phyloP scores from a whole-genome alignment of 441 rosid species.

The Biscutella laevigata region DNA sequence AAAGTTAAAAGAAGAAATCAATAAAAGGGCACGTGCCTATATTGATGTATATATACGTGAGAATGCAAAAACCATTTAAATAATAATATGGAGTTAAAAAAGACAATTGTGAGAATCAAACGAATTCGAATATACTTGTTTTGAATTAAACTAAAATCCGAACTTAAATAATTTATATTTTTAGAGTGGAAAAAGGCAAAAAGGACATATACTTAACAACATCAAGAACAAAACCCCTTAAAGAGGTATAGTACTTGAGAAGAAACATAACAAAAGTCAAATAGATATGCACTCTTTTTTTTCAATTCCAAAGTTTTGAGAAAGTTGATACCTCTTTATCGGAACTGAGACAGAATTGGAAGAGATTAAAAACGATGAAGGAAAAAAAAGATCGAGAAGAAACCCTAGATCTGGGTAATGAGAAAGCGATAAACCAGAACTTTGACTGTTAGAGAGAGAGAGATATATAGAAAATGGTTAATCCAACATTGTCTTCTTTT shows the following conservation, averaged over 20 bases:
- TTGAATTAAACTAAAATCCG: neutral
- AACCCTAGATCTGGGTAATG: slow-evolving; percentile 18
- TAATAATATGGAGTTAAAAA: neutral
- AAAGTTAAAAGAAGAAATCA: neutral
- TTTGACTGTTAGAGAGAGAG: slow-evolving; percentile 9
- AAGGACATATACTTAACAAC: neutral
- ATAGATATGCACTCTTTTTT: no score
- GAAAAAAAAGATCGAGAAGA: neutral
- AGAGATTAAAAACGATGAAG: neutral
- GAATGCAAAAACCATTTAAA: neutral
- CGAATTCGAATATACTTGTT: neutral
- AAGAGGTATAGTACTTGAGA: neutral
- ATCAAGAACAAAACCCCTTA: neutral
- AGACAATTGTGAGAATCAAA: neutral
- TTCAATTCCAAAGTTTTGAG: no score
- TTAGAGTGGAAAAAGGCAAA: neutral
- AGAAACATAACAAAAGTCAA: neutral
- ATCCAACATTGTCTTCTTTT: neutral
- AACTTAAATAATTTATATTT: neutral
- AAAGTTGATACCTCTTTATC: no score
- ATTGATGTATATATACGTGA: neutral
- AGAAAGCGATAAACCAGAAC: slow-evolving; percentile 2
- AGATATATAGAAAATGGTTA: slow-evolving; percentile 19
- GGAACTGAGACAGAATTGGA: neutral
- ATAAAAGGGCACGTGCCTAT: slow-evolving; percentile 6